Base-by-base conservation (phyloP, 2,329 filamentous ascomycete species). In the Colletotrichum magnum region DNA sequence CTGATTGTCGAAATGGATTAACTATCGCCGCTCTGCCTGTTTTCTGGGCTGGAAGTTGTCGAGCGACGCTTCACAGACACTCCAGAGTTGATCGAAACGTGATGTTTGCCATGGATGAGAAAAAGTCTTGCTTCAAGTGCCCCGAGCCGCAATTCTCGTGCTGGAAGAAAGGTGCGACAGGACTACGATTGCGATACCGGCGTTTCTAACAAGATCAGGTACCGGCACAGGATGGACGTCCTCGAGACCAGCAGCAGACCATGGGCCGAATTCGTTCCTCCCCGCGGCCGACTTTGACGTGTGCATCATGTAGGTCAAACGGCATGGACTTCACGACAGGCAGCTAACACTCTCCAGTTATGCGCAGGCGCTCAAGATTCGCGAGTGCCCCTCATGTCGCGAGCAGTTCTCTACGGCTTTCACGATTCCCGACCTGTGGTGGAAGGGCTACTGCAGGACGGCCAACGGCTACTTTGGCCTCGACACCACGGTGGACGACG, bases 391-490 rank as follows among this genome's bases (percentile, higher is more conserved):
- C 2, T 36, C 15, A 5, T 82, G 80, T 36, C 74, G 64, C 4
- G 16, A 26, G 0, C 66, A 68, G 3, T 74, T 81, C 53, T 72
- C 68, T 1, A 15, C 74, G 1, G 61, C 26, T 0, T 78, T 79
- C 50, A 28, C 26, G 2, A 77, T 82, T 13, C 79, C 79, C 1
- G 66, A 76, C 13, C 43, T 75, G 0, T 83, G 79, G 79, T 83
- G 81, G 81, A 75, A 78, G 1, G 70, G 74, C 5, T 75, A 78
- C 43, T 76, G 73, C 50, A 71, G 71, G 15, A 76, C 77, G 43
- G 76, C 80, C 2, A 83, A 82, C n/a, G 81, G 80, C 0, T 80
- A 81, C 39, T 81, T 83, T 69, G 81, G 81, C 0, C 77, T 75
- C 54, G 75, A 78, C 18, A 73, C 67, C 10, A 71, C 56, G 5